Conservation (phyloP, 192 early-diverging fungal species). For the Umbelopsis isabellina region DNA sequence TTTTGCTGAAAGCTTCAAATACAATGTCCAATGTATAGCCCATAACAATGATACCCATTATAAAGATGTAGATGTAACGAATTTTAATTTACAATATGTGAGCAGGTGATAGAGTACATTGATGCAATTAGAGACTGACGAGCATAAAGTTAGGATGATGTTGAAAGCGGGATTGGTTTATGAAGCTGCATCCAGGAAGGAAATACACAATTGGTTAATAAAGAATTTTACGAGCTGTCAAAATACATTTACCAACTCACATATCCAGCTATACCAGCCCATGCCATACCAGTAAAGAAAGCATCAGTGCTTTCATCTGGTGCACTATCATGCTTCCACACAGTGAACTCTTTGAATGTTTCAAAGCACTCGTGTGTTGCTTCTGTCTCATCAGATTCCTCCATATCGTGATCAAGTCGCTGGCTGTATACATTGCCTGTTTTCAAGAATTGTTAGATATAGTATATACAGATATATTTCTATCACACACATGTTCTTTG, state of each 20-base stretch:
- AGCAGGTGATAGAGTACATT: background rate
- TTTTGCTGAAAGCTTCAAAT: background rate
- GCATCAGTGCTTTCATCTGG: slow-evolving; percentile 6
- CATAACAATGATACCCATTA: too few relatives aligned
- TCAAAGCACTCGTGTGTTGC: background rate
- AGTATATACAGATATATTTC: background rate
- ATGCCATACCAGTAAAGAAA: slow-evolving; percentile 12
- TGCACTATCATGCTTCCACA: slow-evolving; percentile 9
- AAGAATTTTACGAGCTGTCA: background rate
- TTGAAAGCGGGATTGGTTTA: background rate
- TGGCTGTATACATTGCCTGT: background rate
- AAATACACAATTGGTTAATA: background rate
- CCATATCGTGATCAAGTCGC: background rate
- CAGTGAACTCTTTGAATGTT: background rate
- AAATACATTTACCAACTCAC: background rate
- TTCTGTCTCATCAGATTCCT: background rate
- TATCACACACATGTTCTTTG: background rate
- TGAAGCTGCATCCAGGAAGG: background rate
- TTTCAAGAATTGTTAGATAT: background rate
- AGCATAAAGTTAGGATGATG: background rate
- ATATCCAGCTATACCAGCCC: slow-evolving; percentile 5
- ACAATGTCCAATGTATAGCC: background rate
- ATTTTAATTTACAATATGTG: background rate
- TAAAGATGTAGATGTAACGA: too few relatives aligned
- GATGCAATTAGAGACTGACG: background rate